Evolutionary conservation across 2,329 filamentous ascomycete species (phyloP), one percentile per base, ranked within the genome.

Genomic region (Ascosphaera acerosa): DNA sequence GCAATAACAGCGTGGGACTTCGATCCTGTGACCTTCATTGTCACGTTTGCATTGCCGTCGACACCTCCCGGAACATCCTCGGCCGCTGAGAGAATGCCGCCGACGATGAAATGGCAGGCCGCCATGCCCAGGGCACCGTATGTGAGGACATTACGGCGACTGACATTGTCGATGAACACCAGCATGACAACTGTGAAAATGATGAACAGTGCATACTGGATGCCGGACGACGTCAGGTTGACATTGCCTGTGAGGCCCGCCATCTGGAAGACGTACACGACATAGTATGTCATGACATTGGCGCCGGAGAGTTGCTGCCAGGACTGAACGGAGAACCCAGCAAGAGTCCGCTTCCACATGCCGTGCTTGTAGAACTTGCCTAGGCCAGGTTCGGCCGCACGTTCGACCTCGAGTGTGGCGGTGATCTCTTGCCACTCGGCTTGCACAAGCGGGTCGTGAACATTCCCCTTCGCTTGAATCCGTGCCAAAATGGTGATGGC

Each of bases 1-100:
- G 64, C 64, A 37, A 74, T 74, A 33, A 75, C 64, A 2, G 62
- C 62, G 41, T 71, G 59, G 14, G 68, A 63, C 9, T 64, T 55
- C 1, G 53, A 36, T 12, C 62, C 66, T 1, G 42, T 49, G 3
- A 70, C 63, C 31, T 47, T 43, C 39, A 70, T 61, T 32, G 60
- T 47, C 12, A 68, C 57, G 40, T 66, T 69, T n/a, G 44, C 37
- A 35, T 63, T 53, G 30, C 52, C 54, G 17, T 45, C 45, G 3
- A 62, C 53, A 19, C 57, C 58, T 4, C 41, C 50, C 1, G 57
- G 56, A 3, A 60, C 47, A 32, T 44, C 44, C 7, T 42, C 45
- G 18, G 57, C 57, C 32, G 57, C 46, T 3, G 44, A 42, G 12
- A 62, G 42, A 17, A 57, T 42, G 17, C 55, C 55, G 10, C 54